A percentile compares a stretch with the other conserved stretches of the same genome.
These are phyloP conservation scores for Curvularia sp. DNA, from an alignment of 2,329 filamentous ascomycete genomes.

Conservation along the genomic window DNA sequence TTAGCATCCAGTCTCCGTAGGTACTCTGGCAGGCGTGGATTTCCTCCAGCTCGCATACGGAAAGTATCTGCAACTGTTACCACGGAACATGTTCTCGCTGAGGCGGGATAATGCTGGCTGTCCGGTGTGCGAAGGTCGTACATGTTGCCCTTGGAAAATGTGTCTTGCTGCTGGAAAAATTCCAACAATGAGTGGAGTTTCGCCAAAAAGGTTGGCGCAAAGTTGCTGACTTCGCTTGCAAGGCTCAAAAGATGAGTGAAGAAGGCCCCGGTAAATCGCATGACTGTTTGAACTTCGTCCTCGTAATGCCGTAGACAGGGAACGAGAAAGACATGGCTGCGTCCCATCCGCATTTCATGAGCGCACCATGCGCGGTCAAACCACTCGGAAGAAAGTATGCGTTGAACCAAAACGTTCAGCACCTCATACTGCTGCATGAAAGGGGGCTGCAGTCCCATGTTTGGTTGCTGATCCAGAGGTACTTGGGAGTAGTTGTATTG, in stretches of 20 bases:
- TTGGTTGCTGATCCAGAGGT: constrained; percentile 32
- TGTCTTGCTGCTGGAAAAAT: constrained; percentile 24
- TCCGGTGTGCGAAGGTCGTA: constrained; percentile 26
- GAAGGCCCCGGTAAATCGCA: constrained; percentile 53
- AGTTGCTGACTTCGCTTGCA: constrained; percentile 31
- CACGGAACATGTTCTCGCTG: constrained; percentile 19
- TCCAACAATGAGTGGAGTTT: constrained; percentile 33
- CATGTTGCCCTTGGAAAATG: constrained; percentile 9
- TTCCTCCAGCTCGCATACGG: constrained; percentile 52
- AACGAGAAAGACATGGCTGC: constrained; percentile 52
- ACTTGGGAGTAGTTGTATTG: constrained; percentile 44
- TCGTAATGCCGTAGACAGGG: constrained; percentile 41
- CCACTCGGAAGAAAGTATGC: constrained; percentile 52
- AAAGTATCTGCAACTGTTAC: constrained; percentile 49
- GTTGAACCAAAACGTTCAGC: constrained; percentile 42
- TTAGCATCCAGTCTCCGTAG: constrained; percentile 52
- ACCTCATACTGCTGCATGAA: constrained; percentile 38
- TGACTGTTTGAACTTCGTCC: constrained; percentile 32
- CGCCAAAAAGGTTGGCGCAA: constrained; percentile 19
- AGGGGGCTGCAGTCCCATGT: constrained; percentile 36
- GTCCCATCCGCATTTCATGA: constrained; percentile 54
- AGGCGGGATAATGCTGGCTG: constrained; percentile 18
- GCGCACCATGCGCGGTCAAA: constrained; percentile 56
- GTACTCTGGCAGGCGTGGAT: constrained; percentile 51
- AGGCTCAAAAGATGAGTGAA: constrained; percentile 52